Evolutionary conservation across 2,329 filamentous ascomycete species (phyloP), one percentile per base, ranked within the genome.

Genomic region (Rhinocladiella mackenziei): DNA sequence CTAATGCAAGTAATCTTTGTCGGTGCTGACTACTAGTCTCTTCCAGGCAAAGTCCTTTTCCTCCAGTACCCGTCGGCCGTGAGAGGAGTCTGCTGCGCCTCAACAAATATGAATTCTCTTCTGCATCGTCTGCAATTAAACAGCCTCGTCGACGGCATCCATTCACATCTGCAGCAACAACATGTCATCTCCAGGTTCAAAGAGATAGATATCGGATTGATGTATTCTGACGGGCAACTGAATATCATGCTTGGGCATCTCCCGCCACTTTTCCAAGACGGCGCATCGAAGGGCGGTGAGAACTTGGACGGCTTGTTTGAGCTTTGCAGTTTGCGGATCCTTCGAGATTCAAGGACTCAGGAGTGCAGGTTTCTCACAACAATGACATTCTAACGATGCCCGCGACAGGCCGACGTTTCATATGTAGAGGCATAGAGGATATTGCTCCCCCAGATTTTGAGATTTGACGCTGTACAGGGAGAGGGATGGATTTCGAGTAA

Each of bases 1-100:
- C 43, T 47, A 40, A 53, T 50, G 50, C 46, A 53, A 26, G 46
- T 53, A 50, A 53, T 53, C 46, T 22, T 51, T 33, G 32, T 20
- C 38, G 46, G 43, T 31, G 42, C 43, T 45, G 26, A 48, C 39
- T 20, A 39, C 42, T 50, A 47, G 35, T 35, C 45, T 43, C 14
- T 19, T 20, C 18, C 15, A 17, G 14, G 33, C 43, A 39, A 50
- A 39, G 48, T 51, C 39, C 36, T 40, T 44, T 39, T 32, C 39
- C 23, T 38, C 17, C 36, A 23, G 33, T 28, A 15, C 46, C 23
- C 34, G 18, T 31, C 29, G 39, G 29, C 20, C 23, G 23, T 23
- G 18, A 30, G 40, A 26, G 29, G 18, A 43, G 29, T 33, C 29
- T 45, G 46, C 46, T 50, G 39, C 47, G 47, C 43, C 39, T 48